Evolutionary conservation across 495 filamentous ascomycete genomes (phyloP), one percentile per base, ranked within the genome.

Genomic region (Penicillium lagena): DNA sequence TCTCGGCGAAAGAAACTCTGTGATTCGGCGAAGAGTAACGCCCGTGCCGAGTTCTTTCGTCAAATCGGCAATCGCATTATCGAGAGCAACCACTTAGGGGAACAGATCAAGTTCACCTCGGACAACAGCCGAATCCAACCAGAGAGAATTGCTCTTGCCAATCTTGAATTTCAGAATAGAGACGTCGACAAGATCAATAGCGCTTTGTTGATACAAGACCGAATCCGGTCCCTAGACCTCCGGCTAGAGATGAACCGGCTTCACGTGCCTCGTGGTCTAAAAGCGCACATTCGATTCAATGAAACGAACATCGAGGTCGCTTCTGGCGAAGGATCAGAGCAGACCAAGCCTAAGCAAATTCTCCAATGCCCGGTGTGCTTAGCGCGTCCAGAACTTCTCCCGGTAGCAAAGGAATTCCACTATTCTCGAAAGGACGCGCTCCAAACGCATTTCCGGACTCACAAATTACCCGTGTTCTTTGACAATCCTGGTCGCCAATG

Each of bases 31-130:
- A 46, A 47, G 37, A 40, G 43, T 12, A 37, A 31, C 6, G 12
- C 4, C 22, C 30, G 37, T 12, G 10, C 29, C 1, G 29, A 54
- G 4, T 53, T 60, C 35, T 60, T 60, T 39, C 1, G 42, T 1
- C 37, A 43, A 38, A 45, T 60, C 32, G 43, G 56, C 3, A 60
- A 56, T 29, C 32, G 35, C 11, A 60, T 60, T 14, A 50, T 56
- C 31, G 43, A 56, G 12, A 2, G 39, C 4, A 60, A 60, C 28
- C 39, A 52, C 8, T 28, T 37, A 15, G 52, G 52, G 0, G 35
- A 37, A 6, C 52, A 43, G 2, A 7, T 59, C 6, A 50, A 11
- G 6, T 56, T 60, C 11, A 32, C 30, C 30, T 32, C 30, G 7
- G 30, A 32, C 11, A 32, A 7, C 30, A 11, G 30, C 30, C 30